Evolutionary conservation across 2,329 filamentous ascomycete species (phyloP).

Genomic region (Trichothecium sympodiale): DNA sequence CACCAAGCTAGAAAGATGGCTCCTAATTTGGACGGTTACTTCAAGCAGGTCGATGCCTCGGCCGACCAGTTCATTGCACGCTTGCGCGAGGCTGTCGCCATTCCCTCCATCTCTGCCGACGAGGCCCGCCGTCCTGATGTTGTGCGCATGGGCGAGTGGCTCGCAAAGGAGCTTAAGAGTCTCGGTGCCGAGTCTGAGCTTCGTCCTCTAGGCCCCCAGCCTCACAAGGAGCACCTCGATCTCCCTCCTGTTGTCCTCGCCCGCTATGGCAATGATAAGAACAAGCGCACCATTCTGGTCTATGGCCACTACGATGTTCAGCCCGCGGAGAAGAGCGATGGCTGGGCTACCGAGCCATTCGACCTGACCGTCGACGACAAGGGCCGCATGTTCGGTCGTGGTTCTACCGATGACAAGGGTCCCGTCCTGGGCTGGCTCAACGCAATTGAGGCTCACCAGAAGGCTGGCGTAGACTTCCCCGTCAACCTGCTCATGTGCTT

Average conservation of each 20-base stretch:
- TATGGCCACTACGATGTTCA: conserved; percentile 99
- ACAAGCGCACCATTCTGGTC: conserved; percentile 88
- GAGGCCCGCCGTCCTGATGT: conserved; percentile 84
- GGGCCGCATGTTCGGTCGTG: conserved; percentile 91
- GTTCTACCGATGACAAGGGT: conserved; percentile 95
- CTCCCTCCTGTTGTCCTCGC: conserved; percentile 88
- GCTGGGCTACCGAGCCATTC: conserved; percentile 94
- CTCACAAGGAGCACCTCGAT: conserved; percentile 78
- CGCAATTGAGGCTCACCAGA: conserved; percentile 94
- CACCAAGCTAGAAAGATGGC: conserved; percentile 71
- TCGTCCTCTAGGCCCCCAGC: conserved; percentile 81
- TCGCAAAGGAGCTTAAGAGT: conserved; percentile 68
- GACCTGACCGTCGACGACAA: conserved; percentile 78
- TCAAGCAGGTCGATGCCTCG: conserved; percentile 78
- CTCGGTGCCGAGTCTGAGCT: conserved; percentile 84
- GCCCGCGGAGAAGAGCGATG: conserved; percentile 83
- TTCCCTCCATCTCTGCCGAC: conserved; percentile 90
- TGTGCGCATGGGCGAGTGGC: conserved; percentile 89
- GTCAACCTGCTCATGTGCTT: conserved; percentile 99
- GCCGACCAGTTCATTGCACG: conserved; percentile 79
- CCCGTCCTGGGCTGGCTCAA: conserved; percentile 96
- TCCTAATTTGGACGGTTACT: conserved; percentile 81
- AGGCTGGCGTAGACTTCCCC: conserved; percentile 86
- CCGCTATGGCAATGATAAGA: conserved; percentile 83
- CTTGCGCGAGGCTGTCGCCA: conserved; percentile 83